Percentiles rank a stretch among this genome's conserved stretches.
These are phyloP conservation scores for Spongospora subterranea DNA, from an alignment of 208 protist genomes.

Conservation along the genomic window DNA sequence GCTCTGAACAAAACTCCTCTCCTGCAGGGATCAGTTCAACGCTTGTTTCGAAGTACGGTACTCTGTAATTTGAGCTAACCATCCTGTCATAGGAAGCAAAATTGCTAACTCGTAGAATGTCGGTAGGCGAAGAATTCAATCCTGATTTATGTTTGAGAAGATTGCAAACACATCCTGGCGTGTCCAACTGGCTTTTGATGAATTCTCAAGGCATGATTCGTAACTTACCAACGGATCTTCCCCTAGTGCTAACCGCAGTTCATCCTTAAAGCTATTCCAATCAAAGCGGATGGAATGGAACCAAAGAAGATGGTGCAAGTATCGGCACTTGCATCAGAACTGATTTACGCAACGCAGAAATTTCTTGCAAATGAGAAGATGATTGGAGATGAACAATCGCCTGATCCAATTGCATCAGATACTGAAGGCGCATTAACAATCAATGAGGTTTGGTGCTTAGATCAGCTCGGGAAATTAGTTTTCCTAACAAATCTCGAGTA, in stretches of 20 bases:
- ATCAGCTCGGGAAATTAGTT: not conserved
- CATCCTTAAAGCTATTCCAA: constrained; percentile 1
- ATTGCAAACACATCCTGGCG: constrained; percentile 33
- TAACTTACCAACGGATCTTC: not conserved
- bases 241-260: not conserved
- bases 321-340: not conserved
- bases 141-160: constrained; percentile 9
- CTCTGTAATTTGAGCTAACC: too few relatives aligned
- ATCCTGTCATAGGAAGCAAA: too few relatives aligned
- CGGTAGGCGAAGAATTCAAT: not conserved
- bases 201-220: not conserved
- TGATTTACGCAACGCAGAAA: constrained; percentile 1
- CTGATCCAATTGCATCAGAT: not conserved
- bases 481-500: not conserved
- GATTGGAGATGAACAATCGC: not conserved
- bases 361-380: not conserved
- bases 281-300: constrained; percentile 43
- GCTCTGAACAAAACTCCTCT: too few relatives aligned
- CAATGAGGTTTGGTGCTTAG: not conserved
- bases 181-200: constrained; percentile 37
- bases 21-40: too few relatives aligned
- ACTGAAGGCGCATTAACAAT: not conserved
- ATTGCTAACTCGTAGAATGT: too few relatives aligned
- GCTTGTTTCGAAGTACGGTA: too few relatives aligned
- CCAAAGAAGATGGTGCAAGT: constrained; percentile 53